Percentiles rank a stretch among this genome's conserved stretches.
phyloP scores from a whole-genome alignment of 1,139 yeast genomes.

The Protomyces arabidopsidicola region DNA sequence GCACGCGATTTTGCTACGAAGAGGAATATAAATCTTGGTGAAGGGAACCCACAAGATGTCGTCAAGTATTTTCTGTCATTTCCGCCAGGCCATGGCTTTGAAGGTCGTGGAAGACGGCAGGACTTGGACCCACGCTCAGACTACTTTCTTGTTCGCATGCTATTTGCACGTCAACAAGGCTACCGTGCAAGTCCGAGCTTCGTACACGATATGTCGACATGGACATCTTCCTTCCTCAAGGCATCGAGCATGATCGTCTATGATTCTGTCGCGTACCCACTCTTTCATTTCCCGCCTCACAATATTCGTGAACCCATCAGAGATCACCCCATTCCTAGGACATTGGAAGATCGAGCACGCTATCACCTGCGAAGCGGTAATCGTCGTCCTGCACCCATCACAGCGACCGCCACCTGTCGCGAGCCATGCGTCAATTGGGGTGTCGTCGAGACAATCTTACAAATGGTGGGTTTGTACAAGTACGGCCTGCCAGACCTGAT shows the following conservation, averaged over 20 bases:
- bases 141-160: slow-evolving; percentile 2
- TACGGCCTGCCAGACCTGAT: slow-evolving; percentile 9
- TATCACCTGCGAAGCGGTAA: not conserved
- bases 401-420: not conserved
- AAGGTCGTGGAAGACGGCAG: not conserved
- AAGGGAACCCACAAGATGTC: not conserved
- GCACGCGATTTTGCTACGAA: not conserved
- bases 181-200: not conserved
- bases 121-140: slow-evolving; percentile 17
- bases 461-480: slow-evolving; percentile 7
- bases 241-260: slow-evolving; percentile 10
- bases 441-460: slow-evolving; percentile 21
- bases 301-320: not conserved
- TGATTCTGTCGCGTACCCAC: slow-evolving; percentile 10
- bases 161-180: not conserved
- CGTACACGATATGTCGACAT: not conserved
- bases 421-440: slow-evolving; percentile 26
- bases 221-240: not conserved
- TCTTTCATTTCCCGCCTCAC: slow-evolving; percentile 13
- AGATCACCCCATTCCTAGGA: not conserved
- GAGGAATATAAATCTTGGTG: not conserved
- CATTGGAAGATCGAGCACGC: not conserved
- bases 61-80: not conserved
- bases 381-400: not conserved
- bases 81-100: not conserved